A percentile compares a stretch with the other conserved stretches of the same genome.
These are phyloP conservation scores for Mycena sp. DNA, from an alignment of 1,284 basidiomycete genomes.

Conservation along the genomic window DNA sequence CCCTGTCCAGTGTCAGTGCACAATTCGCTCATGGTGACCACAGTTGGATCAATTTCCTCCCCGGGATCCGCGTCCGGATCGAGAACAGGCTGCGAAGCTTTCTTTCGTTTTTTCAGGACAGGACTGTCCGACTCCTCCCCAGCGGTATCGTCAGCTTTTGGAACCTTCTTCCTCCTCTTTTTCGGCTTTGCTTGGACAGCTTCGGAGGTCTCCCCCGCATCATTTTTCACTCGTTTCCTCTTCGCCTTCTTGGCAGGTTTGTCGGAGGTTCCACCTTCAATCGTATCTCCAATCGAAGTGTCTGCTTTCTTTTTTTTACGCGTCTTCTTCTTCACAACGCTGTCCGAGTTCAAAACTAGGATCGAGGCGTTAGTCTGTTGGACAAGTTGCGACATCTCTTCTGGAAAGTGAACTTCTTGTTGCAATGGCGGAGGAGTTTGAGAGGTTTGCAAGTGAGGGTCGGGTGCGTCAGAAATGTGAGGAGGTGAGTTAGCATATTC, in stretches of 20 bases:
- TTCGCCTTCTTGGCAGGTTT: constrained; percentile 31
- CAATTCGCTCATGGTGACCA: constrained; percentile 78
- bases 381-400: constrained; percentile 18
- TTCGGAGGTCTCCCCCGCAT: background rate
- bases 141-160: constrained; percentile 12
- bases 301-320: constrained; percentile 23
- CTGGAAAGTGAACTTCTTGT: constrained; percentile 16
- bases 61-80: constrained; percentile 70
- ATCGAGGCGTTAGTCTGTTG: constrained; percentile 12
- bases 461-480: constrained; percentile 5
- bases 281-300: constrained; percentile 7
- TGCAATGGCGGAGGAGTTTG: background rate
- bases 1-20: constrained; percentile 80
- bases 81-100: constrained; percentile 59
- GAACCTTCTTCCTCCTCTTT: constrained; percentile 24
- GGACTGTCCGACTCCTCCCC: constrained; percentile 2
- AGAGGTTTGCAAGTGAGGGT: background rate
- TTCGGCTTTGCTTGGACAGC: constrained; percentile 14
- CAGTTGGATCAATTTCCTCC: constrained; percentile 79
- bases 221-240: constrained; percentile 24
- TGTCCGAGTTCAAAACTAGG: background rate
- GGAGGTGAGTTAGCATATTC: constrained; percentile 25
- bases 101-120: constrained; percentile 31
- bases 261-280: constrained; percentile 27
- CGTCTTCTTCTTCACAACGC: constrained; percentile 12